These are phyloP conservation scores for Cyberlindnera meyerae DNA, from an alignment of 805 yeast species.

Conservation along the genomic window DNA sequence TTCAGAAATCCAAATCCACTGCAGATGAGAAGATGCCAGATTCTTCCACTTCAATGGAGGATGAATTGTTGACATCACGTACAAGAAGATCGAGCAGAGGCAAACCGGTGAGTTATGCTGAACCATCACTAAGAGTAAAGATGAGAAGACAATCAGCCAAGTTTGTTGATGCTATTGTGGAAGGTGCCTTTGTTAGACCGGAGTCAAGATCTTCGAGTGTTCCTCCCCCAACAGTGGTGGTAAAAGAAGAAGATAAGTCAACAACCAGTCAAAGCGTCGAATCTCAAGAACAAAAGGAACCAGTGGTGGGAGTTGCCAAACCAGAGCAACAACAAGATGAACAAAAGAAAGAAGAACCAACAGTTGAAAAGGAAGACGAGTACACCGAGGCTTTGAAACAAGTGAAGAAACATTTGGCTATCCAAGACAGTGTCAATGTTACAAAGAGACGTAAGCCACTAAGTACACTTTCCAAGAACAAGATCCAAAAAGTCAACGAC, in stretches of 20 bases:
- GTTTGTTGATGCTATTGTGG: constrained; percentile 54
- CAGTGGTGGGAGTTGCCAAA: background rate
- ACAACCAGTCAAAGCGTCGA: background rate
- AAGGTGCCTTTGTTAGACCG: constrained; percentile 13
- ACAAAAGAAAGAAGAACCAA: constrained; percentile 1
- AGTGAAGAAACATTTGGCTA: constrained; percentile 13
- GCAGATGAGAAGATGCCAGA: constrained; percentile 39
- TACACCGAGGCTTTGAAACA: constrained; percentile 8
- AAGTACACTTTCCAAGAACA: constrained; percentile 15
- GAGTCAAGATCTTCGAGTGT: background rate
- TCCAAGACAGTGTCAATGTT: constrained; percentile 20
- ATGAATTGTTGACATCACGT: constrained; percentile 25
- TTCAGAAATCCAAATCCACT: constrained; percentile 24
- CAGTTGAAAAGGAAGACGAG: constrained; percentile 3
- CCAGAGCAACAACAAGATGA: no score
- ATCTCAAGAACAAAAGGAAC: background rate
- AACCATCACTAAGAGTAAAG: constrained; percentile 63
- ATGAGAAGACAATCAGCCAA: constrained; percentile 62
- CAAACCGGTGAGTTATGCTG: constrained; percentile 57
- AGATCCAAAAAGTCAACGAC: constrained; percentile 10
- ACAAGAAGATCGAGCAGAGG: constrained; percentile 44
- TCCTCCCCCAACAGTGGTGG: no score
- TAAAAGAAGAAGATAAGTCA: background rate
- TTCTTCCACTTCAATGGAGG: constrained; percentile 16
- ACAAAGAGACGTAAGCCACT: constrained; percentile 27